phyloP scores from a whole-genome alignment of 1,284 basidiomycete genomes.

The Puccinia coronata region DNA sequence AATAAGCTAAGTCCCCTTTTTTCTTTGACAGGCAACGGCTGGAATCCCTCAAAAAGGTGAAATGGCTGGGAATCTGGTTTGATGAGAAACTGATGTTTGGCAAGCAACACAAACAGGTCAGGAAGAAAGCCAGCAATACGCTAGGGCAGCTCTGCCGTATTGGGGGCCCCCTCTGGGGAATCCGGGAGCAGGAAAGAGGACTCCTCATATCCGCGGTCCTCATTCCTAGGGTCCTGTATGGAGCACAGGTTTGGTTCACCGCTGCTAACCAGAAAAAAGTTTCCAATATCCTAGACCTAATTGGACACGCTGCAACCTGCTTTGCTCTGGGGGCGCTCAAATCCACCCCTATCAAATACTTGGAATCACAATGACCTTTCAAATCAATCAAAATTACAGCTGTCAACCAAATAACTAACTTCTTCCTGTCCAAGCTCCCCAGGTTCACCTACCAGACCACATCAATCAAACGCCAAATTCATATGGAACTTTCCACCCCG shows the following conservation, averaged over 20 bases:
- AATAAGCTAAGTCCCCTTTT: background rate
- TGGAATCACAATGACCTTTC: background rate
- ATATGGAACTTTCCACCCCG: background rate
- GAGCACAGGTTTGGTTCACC: conserved; percentile 14
- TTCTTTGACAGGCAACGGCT: background rate
- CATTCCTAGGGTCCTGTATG: background rate
- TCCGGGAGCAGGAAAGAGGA: background rate
- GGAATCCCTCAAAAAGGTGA: background rate
- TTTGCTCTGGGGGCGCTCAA: background rate
- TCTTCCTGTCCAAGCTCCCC: background rate
- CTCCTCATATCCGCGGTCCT: background rate
- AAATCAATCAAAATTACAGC: background rate
- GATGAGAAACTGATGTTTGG: background rate
- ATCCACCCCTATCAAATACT: background rate
- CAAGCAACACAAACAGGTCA: background rate
- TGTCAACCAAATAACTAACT: background rate
- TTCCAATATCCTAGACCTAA: background rate
- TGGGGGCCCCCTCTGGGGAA: background rate
- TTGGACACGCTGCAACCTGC: background rate
- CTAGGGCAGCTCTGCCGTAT: background rate
- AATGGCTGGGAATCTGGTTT: too few species aligned
- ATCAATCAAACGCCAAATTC: background rate
- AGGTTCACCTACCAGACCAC: background rate
- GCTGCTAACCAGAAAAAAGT: background rate
- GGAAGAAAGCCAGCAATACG: background rate